Evolutionary conservation across 2,329 filamentous ascomycete genomes (phyloP), one percentile per base, ranked within the genome.

Genomic region (Lecanoromycetidae sp.): DNA sequence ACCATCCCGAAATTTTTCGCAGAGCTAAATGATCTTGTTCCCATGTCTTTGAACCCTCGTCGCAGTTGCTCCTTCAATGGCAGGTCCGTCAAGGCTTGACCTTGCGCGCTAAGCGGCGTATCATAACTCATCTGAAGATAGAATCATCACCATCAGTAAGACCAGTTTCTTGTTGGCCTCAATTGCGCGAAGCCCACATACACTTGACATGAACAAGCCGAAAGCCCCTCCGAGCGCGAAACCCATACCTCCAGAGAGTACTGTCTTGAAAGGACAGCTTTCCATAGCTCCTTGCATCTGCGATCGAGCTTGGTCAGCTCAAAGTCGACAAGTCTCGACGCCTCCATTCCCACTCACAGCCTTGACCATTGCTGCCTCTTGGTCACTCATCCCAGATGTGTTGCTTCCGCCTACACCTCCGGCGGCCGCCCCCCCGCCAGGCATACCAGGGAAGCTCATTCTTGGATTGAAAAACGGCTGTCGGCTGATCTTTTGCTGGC

Each of bases 1-100:
- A 98, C 87, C 57, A 88, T 83, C 53, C 86, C 90, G 62, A 98
- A 98, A 71, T 93, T 96, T 70, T 88, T 91, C 46, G 88, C 91
- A 39, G 82, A 86, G 53, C 80, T 82, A 66, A 75, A 85, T 4
- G 86, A 90, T 10, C 86, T 79, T 54, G 74, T 67, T 55, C 91
- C 91, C 88, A 98, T 96, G 65, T 98, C 91, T 64, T 84, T 87
- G 71, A 98, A 87, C 44, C 91, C 91, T 59, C 76, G 68, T 53
- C 78, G 79, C 45, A 98, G 75, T 66, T 96, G 91, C 63, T 94
- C 79, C 37, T 80, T 77, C 54, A 90, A 74, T 23, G 91, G 88
- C 17, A 98, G 78, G 54, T 75, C 69, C 51, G 73, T 64, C 55
- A 80, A 68, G 50, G 71, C 70, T 47, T 66, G 66, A n/a, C 71